Conservation (phyloP, 768 basidiomycete species). For the Mycena galopus region DNA sequence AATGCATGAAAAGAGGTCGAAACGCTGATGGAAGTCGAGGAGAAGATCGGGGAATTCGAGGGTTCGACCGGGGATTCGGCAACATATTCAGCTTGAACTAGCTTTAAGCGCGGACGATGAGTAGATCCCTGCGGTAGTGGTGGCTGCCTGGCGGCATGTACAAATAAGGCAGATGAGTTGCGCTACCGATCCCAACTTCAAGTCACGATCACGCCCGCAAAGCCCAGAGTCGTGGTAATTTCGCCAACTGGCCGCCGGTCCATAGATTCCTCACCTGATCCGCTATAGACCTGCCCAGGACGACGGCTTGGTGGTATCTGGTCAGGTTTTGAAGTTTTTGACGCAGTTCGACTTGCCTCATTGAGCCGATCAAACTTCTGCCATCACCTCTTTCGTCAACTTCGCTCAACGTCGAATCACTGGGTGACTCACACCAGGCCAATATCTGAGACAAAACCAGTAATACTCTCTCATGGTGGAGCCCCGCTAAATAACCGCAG, state of each 20-base stretch:
- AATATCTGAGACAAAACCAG: neutral
- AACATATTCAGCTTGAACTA: conserved; percentile 8
- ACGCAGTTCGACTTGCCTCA: neutral
- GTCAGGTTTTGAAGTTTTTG: too few relatives aligned
- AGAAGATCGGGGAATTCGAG: conserved; percentile 30
- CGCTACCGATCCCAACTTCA: neutral
- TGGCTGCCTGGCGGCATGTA: conserved; percentile 15
- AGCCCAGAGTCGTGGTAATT: conserved; percentile 1
- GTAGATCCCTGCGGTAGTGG: conserved; percentile 17
- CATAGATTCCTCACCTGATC: conserved; percentile 28
- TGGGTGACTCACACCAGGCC: neutral
- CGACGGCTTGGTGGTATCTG: neutral
- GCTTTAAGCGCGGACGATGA: conserved; percentile 21
- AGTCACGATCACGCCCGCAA: neutral
- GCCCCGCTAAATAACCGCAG: neutral
- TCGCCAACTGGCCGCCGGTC: conserved; percentile 12
- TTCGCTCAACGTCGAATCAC: neutral
- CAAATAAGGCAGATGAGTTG: conserved; percentile 12
- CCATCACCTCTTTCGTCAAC: neutral
- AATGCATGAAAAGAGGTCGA: conserved; percentile 31
- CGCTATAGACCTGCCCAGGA: conserved; percentile 17
- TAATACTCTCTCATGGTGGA: neutral
- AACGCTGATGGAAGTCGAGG: conserved; percentile 29
- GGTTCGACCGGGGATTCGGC: conserved; percentile 21
- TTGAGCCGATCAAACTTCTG: conserved; percentile 7